Conservation (phyloP, 1,139 yeast genomes). For the Saccharomyces hybrid region DNA sequence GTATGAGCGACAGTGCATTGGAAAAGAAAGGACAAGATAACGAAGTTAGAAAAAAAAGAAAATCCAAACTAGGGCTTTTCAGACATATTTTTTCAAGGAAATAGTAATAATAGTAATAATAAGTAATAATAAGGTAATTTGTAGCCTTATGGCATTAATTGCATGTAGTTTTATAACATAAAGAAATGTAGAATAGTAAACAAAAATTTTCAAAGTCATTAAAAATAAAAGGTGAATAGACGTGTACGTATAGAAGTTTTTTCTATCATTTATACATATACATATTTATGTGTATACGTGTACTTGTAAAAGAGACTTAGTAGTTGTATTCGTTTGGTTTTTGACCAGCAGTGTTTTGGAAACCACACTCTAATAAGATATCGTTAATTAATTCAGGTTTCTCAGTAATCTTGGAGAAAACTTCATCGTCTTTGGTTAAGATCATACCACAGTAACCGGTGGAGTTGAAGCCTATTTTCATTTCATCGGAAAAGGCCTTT, state of each 20-base stretch:
- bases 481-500: slow-evolving; percentile 27
- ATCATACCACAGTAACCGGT: slow-evolving; percentile 75
- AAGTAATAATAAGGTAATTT: background rate
- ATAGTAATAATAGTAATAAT: background rate
- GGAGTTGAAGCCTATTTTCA: slow-evolving; percentile 61
- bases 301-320: slow-evolving; percentile 12
- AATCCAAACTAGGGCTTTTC: background rate
- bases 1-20: background rate
- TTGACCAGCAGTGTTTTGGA: slow-evolving; percentile 46
- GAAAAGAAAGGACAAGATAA: background rate
- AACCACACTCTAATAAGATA: slow-evolving; percentile 55
- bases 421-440: slow-evolving; percentile 62
- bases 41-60: background rate
- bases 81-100: background rate
- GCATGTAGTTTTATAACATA: background rate
- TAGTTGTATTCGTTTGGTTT: slow-evolving; percentile 42
- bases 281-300: background rate
- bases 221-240: background rate
- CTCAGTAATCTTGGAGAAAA: slow-evolving; percentile 36
- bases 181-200: background rate
- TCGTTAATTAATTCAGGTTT: slow-evolving; percentile 36
- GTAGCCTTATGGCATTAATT: background rate
- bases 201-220: background rate
- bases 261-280: background rate
- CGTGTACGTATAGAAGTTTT: background rate